A percentile compares a stretch with the other conserved stretches of the same genome.
Conservation (phyloP, 1,284 basidiomycete species). For the Anthracocystis walkeri region DNA sequence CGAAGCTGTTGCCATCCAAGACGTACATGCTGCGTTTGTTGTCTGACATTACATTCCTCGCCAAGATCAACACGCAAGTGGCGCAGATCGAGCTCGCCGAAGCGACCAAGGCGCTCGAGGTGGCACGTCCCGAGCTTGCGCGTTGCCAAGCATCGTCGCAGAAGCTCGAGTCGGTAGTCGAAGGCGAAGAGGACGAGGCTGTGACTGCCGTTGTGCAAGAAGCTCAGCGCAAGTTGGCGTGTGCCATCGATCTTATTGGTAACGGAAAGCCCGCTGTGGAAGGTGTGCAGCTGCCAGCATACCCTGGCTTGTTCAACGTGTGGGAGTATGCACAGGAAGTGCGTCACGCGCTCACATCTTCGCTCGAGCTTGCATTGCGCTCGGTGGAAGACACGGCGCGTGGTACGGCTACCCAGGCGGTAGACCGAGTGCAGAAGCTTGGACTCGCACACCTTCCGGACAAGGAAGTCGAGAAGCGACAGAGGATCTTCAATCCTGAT, state of each 20-base stretch:
- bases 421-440: slow-evolving; percentile 77
- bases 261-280: slow-evolving; percentile 75
- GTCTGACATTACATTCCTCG: slow-evolving; percentile 87
- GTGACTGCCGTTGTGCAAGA: slow-evolving; percentile 75
- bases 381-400: slow-evolving; percentile 88
- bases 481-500: slow-evolving; percentile 88
- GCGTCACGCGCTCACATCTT: slow-evolving; percentile 80
- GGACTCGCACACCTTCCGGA: slow-evolving; percentile 83
- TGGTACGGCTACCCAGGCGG: slow-evolving; percentile 77
- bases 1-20: slow-evolving; percentile 93
- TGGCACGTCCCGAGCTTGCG: slow-evolving; percentile 75
- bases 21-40: slow-evolving; percentile 92
- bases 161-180: slow-evolving; percentile 81
- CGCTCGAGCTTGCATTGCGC: slow-evolving; percentile 84
- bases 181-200: slow-evolving; percentile 82
- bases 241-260: slow-evolving; percentile 82
- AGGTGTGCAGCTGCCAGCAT: slow-evolving; percentile 74
- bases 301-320: slow-evolving; percentile 85
- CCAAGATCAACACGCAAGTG: slow-evolving; percentile 85
- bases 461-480: slow-evolving; percentile 46
- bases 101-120: slow-evolving; percentile 79
- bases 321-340: slow-evolving; percentile 92
- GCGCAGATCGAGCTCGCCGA: slow-evolving; percentile 83
- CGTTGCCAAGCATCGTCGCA: slow-evolving; percentile 80
- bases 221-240: slow-evolving; percentile 72